Evolutionary conservation across 2,329 filamentous ascomycete genomes (phyloP).

Genomic region (Sporothrix brunneoviolacea): DNA sequence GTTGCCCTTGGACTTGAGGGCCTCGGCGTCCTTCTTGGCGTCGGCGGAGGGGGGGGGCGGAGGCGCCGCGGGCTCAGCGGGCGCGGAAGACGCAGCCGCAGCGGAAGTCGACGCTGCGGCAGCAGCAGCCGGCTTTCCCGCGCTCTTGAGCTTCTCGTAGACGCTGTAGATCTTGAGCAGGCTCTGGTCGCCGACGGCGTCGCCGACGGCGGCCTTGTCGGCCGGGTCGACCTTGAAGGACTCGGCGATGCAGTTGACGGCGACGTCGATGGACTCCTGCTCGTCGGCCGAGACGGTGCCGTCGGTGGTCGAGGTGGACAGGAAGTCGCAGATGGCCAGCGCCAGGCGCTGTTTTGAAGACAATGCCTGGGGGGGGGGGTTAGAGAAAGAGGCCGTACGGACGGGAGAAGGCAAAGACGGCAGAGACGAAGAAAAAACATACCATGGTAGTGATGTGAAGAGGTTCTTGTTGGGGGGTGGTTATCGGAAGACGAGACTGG

Average conservation of each 20-base stretch:
- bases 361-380: too few relatives aligned
- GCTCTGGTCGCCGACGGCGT: slow-evolving; percentile 78
- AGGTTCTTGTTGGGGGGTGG: too few relatives aligned
- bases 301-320: slow-evolving; percentile 74
- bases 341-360: slow-evolving; percentile 77
- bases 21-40: slow-evolving; percentile 75
- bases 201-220: slow-evolving; percentile 63
- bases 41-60: slow-evolving; percentile 25
- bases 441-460: too few relatives aligned
- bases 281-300: slow-evolving; percentile 85
- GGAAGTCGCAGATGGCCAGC: slow-evolving; percentile 95
- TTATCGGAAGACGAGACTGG: too few relatives aligned
- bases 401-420: background rate
- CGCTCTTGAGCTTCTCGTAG: slow-evolving; percentile 85
- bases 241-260: slow-evolving; percentile 88
- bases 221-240: slow-evolving; percentile 90
- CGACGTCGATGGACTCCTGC: slow-evolving; percentile 88
- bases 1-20: slow-evolving; percentile 85
- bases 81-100: slow-evolving; percentile 28
- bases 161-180: slow-evolving; percentile 88
- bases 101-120: slow-evolving; percentile 33
- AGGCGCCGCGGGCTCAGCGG: too few relatives aligned
- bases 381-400: slow-evolving; percentile 32
- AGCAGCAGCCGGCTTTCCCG: slow-evolving; percentile 29
- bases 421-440: background rate